These are phyloP conservation scores for Phytophthora pinifolia DNA, from an alignment of 352 stramenopile genomes.

Conservation along the genomic window DNA sequence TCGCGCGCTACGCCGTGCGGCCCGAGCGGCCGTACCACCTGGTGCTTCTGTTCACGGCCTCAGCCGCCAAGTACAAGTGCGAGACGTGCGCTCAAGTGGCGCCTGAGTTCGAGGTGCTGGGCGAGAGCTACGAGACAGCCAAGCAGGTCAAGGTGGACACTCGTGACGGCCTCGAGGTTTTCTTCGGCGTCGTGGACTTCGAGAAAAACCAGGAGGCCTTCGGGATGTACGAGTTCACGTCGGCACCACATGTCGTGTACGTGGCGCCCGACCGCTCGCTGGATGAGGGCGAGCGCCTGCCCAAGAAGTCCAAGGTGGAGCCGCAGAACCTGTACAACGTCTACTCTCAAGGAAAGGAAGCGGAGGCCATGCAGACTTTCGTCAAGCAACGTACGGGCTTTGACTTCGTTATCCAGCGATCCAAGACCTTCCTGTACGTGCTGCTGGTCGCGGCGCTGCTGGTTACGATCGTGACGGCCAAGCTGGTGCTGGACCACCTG, in stretches of 20 bases:
- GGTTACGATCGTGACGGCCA: conserved; percentile 40
- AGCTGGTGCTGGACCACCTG: conserved; percentile 67
- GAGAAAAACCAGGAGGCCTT: conserved; percentile 69
- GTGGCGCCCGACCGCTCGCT: conserved; percentile 57
- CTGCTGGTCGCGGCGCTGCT: conserved; percentile 34
- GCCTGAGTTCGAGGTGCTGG: conserved; percentile 67
- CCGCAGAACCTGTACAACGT: conserved; percentile 75
- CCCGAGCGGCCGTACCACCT: conserved; percentile 82
- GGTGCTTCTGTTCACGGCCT: conserved; percentile 78
- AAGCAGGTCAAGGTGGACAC: conserved; percentile 78
- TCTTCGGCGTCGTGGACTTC: conserved; percentile 81
- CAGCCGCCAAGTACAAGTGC: conserved; percentile 72
- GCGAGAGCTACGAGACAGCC: conserved; percentile 58
- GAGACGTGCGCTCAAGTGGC: conserved; percentile 71
- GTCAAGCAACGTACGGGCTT: conserved; percentile 85
- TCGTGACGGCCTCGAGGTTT: conserved; percentile 72
- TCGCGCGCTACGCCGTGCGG: conserved; percentile 54
- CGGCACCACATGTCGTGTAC: conserved; percentile 77
- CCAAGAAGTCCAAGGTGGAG: conserved; percentile 55
- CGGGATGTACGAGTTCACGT: conserved; percentile 76
- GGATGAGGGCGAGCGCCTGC: conserved; percentile 49
- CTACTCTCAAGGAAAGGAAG: conserved; percentile 72
- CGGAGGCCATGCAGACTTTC: conserved; percentile 67
- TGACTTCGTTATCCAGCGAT: conserved; percentile 69
- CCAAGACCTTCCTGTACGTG: conserved; percentile 69